Evolutionary conservation across 2,329 filamentous ascomycete species (phyloP).

Genomic region (Penicillium sp.): DNA sequence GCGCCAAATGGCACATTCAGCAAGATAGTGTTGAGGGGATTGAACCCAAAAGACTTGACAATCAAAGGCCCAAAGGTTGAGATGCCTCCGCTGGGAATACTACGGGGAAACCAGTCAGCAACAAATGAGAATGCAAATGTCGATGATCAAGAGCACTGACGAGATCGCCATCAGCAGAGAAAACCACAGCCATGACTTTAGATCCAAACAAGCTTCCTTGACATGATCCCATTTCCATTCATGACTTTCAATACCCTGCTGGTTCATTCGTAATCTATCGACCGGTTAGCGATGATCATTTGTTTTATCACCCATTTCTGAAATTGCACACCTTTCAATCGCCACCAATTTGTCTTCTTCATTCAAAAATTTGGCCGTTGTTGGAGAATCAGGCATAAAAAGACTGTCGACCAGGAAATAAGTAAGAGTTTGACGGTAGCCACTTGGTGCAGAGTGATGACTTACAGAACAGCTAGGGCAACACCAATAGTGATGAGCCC

Average conservation of each 20-base stretch:
- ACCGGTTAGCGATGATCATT: not conserved
- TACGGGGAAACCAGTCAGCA: slow-evolving; percentile 13
- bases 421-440: not conserved
- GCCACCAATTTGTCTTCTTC: slow-evolving; percentile 54
- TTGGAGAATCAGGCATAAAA: slow-evolving; percentile 60
- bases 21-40: slow-evolving; percentile 51
- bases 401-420: slow-evolving; percentile 15
- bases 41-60: slow-evolving; percentile 53
- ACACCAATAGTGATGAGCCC: slow-evolving; percentile 49
- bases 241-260: slow-evolving; percentile 37
- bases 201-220: slow-evolving; percentile 49
- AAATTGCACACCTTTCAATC: slow-evolving; percentile 44
- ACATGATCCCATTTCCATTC: slow-evolving; percentile 51
- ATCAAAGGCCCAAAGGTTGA: slow-evolving; percentile 56
- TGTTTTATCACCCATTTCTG: not conserved
- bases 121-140: too few relatives aligned
- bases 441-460: not conserved
- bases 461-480: slow-evolving; percentile 45
- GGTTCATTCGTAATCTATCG: slow-evolving; percentile 45
- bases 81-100: slow-evolving; percentile 54
- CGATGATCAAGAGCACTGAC: slow-evolving; percentile 22
- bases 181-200: slow-evolving; percentile 59
- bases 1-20: slow-evolving; percentile 58
- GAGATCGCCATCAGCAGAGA: slow-evolving; percentile 50
- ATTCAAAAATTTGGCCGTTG: slow-evolving; percentile 53